Evolutionary conservation across 2,329 filamentous ascomycete genomes (phyloP).

Genomic region (Teratosphaeria epicoccoides): DNA sequence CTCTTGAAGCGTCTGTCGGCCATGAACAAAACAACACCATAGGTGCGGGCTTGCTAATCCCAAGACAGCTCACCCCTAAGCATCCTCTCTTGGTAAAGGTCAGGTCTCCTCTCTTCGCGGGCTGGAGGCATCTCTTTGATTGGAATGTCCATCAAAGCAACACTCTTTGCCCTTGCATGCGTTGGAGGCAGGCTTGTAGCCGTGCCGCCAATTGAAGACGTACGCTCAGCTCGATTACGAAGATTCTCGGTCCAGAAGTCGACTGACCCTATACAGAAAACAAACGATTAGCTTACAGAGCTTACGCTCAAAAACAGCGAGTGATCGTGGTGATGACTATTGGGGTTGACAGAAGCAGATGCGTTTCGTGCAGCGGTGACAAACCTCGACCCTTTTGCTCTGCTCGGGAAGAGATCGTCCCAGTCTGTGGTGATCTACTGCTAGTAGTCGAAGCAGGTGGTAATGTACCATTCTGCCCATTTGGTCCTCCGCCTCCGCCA

Average conservation of each 20-base stretch:
- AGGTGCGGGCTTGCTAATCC: background rate
- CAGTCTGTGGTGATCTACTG: conserved; percentile 11
- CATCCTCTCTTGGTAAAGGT: conserved; percentile 93
- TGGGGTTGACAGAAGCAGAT: conserved; percentile 9
- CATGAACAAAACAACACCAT: background rate
- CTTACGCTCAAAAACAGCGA: conserved; percentile 30
- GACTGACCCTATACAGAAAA: conserved; percentile 53
- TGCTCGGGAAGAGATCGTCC: conserved; percentile 41
- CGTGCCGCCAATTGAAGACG: conserved; percentile 38
- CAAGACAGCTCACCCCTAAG: conserved; percentile 65
- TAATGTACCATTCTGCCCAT: conserved; percentile 25
- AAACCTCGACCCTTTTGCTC: conserved; percentile 46
- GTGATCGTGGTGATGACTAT: conserved; percentile 1
- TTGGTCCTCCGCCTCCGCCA: conserved; percentile 19
- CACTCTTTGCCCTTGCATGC: conserved; percentile 60
- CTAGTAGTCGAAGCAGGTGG: conserved; percentile 16
- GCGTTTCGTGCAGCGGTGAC: conserved; percentile 30
- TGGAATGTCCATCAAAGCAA: conserved; percentile 51
- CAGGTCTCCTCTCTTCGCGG: conserved; percentile 55
- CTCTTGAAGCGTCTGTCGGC: background rate
- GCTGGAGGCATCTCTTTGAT: conserved; percentile 36
- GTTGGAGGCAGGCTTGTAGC: conserved; percentile 2
- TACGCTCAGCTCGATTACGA: conserved; percentile 77
- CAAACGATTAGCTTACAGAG: conserved; percentile 32
- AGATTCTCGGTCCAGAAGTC: conserved; percentile 97